Evolutionary conservation across 179 eudicot genomes (phyloP).

Genomic region (Vitellaria paradoxa): DNA sequence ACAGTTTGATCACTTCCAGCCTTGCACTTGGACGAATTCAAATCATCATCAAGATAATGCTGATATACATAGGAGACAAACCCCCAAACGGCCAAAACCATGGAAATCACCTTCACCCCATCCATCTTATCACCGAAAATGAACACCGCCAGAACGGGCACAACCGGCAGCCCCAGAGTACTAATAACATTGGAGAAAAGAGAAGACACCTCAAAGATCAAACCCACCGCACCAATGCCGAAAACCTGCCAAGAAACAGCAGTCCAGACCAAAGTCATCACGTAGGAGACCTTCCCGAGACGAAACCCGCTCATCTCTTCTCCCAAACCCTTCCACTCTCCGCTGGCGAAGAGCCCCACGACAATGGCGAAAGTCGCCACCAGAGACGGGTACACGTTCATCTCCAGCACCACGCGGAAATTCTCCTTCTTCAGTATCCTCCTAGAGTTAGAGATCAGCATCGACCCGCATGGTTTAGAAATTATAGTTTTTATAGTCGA

Average conservation of each 20-base stretch:
- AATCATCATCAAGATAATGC: slow-evolving; percentile 32
- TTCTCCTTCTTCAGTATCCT: slow-evolving; percentile 34
- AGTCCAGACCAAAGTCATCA: slow-evolving; percentile 51
- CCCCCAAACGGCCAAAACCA: slow-evolving; percentile 62
- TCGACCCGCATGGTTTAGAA: too few species aligned
- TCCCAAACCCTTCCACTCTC: slow-evolving; percentile 50
- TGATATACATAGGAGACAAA: slow-evolving; percentile 53
- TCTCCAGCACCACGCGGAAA: slow-evolving; percentile 30
- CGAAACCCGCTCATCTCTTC: slow-evolving; percentile 48
- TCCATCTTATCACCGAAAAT: slow-evolving; percentile 51
- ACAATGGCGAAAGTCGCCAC: slow-evolving; percentile 42
- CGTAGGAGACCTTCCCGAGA: slow-evolving; percentile 45
- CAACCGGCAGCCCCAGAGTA: slow-evolving; percentile 44
- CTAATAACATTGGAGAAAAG: slow-evolving; percentile 60
- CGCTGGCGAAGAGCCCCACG: slow-evolving; percentile 53
- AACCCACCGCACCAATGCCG: slow-evolving; percentile 39
- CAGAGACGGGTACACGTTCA: slow-evolving; percentile 33
- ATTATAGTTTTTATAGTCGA: too few species aligned
- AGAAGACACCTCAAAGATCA: slow-evolving; percentile 62
- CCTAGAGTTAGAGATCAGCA: not conserved
- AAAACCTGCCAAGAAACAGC: slow-evolving; percentile 59
- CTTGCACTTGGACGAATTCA: slow-evolving; percentile 5
- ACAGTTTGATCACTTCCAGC: not conserved
- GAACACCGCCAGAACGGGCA: slow-evolving; percentile 43
- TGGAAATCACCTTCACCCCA: slow-evolving; percentile 43